Base-by-base conservation (phyloP, 768 basidiomycete genomes). In the Tulasnella sp. region DNA sequence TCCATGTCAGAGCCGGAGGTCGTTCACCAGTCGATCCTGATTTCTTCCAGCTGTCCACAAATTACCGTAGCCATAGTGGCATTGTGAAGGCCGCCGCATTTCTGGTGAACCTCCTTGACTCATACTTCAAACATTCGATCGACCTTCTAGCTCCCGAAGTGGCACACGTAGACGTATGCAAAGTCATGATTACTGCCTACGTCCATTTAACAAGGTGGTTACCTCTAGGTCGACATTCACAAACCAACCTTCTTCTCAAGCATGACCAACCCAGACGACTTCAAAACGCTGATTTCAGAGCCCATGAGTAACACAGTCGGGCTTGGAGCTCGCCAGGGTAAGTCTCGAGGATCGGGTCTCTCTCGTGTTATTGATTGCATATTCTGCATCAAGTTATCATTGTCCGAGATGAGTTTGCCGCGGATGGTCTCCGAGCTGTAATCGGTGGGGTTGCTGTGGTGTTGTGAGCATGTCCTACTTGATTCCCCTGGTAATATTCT, bases 361-460 rank as follows among this genome's bases (percentile, higher is more conserved):
- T 18, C 19, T 38, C 42, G 18, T 24, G 44, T 24, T n/a, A n/a
- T 40, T n/a, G 36, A 48, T 9, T 16, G 90, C 81, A 89, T 92
- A 92, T 0, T 90, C 91, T 0, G 85, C 90, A 21, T 92, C 9
- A 40, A 93, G 92, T 91, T 80, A 91, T 94, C 44, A 85, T 94
- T 3, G 92, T 94, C 9, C 90, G 92, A 7, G 86, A 93, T 77
- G 87, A 91, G 0, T 83, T 83, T 7, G 90, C 14, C 84, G 86
- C 71, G 80, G 85, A 39, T 87, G 90, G 82, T 86, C 92, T 0
- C 91, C 91, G 3, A 85, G 90, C 0, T 87, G 90, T 16, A 90
- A 90, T 18, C 78, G 90, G 76, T 3, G 27, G 19, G 18, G 87
- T 90, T 14, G 91, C 90, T 12, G 78, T 90, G 8, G 88, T 79